These are phyloP conservation scores for Dictyostelium brefeldianum DNA, from an alignment of 78 protist genomes.

Conservation along the genomic window DNA sequence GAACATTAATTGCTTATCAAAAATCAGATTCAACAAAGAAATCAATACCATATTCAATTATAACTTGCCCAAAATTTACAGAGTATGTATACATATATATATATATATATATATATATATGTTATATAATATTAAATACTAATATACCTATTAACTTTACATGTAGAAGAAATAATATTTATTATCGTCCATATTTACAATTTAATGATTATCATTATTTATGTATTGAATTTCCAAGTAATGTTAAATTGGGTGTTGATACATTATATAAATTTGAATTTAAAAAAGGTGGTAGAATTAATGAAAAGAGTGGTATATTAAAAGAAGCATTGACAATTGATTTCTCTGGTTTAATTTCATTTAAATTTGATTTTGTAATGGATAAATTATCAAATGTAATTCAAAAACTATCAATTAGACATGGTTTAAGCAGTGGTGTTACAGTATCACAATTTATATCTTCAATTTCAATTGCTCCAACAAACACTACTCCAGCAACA, in stretches of 20 bases:
- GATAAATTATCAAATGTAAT: background rate
- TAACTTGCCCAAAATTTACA: background rate
- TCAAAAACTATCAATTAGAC: constrained; percentile 23
- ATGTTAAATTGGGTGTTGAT: constrained; percentile 4
- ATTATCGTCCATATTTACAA: no score
- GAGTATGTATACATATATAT: no score
- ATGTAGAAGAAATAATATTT: no score
- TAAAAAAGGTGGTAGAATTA: background rate
- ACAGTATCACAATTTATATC: background rate
- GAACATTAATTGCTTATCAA: background rate
- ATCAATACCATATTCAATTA: background rate
- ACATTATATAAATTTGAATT: constrained; percentile 5
- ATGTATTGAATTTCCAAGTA: background rate
- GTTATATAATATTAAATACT: no score
- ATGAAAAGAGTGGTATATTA: constrained; percentile 28
- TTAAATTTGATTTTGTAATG: background rate
- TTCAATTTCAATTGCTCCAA: background rate
- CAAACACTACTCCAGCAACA: background rate
- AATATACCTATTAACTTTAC: no score
- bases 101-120: no score
- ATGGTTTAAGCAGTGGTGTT: background rate
- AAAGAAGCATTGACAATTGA: background rate
- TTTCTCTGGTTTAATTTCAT: constrained; percentile 35
- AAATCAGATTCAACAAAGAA: background rate
- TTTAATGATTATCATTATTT: background rate